Evolutionary conservation across 805 yeast species (phyloP).

Genomic region (Soucietia sequanensis): DNA sequence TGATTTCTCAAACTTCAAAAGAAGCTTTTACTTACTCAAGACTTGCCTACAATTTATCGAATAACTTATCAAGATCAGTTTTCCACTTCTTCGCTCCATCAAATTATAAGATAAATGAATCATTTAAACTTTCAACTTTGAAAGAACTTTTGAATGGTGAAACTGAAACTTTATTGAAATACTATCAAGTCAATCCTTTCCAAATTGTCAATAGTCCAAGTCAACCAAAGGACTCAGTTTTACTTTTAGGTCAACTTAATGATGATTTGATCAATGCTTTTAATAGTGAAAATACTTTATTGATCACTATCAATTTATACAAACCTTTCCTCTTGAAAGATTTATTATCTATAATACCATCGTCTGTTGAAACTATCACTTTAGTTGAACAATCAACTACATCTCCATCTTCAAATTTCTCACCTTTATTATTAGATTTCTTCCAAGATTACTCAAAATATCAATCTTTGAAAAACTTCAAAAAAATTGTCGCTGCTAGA

Average conservation of each 20-base stretch:
- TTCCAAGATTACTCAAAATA: slow-evolving; percentile 53
- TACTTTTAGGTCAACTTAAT: slow-evolving; percentile 62
- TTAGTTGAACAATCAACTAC: slow-evolving; percentile 63
- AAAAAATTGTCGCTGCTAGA: slow-evolving; percentile 53
- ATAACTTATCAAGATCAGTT: slow-evolving; percentile 51
- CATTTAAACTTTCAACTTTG: slow-evolving; percentile 11
- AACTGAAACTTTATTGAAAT: background rate
- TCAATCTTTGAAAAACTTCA: slow-evolving; percentile 47
- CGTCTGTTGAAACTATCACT: slow-evolving; percentile 53
- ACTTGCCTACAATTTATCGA: slow-evolving; percentile 58
- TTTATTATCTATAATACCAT: slow-evolving; percentile 52
- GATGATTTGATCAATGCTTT: slow-evolving; percentile 42
- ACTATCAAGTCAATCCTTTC: slow-evolving; percentile 25
- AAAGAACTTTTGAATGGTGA: slow-evolving; percentile 13
- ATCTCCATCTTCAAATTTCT: slow-evolving; percentile 41
- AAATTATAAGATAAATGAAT: slow-evolving; percentile 9
- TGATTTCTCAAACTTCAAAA: slow-evolving; percentile 61
- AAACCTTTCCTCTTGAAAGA: slow-evolving; percentile 68
- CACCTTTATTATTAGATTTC: slow-evolving; percentile 75
- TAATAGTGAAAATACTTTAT: slow-evolving; percentile 37
- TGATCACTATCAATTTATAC: slow-evolving; percentile 61
- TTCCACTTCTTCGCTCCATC: slow-evolving; percentile 63
- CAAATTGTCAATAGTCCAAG: slow-evolving; percentile 27
- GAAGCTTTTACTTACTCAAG: slow-evolving; percentile 56
- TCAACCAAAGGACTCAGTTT: slow-evolving; percentile 49